Evolutionary conservation across 164 flowering plant species (phyloP), one percentile per base, ranked within the genome.

Genomic region (Saururus chinensis): DNA sequence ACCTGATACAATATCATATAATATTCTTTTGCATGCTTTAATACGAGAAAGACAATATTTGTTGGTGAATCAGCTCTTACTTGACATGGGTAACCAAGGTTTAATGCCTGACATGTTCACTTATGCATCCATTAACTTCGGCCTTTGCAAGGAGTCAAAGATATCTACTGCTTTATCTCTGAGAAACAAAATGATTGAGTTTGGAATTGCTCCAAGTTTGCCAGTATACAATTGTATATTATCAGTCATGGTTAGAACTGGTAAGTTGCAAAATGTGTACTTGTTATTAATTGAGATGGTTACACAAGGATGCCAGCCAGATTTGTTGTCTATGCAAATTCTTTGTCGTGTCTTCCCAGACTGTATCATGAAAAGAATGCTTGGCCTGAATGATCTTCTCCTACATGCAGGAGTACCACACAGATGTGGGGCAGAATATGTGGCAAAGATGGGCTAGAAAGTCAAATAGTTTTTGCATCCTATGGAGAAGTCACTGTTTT

Each of bases 21-120:
- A 79, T 65, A 81, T 80, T 72, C 79, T 82, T 48, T 60, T 80
- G 19, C 74, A 74, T 61, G 79, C 81, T 57, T 71, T 69, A 25
- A 57, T 68, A 56, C 51, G 42, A 57, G 71, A 67, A 60, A 60
- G 52, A 30, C 62, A 75, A 30, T 35, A 59, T 66, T 22, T 56
- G 26, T 25, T 76, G 68, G 63, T 70, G 57, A 35, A 56, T n/a
- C 59, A 76, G 61, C 64, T 82, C 59, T 62, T 68, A 35, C 66
- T 64, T 56, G 79, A 78, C 45, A 80, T 82, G 79, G 14, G 59
- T 58, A 56, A 57, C 52, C 71, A 55, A 57, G 62, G 64, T 54
- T 57, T 82, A 64, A 54, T 45, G 37, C 74, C 73, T 6, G 80
- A 79, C 66, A 53, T 26, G 57, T 61, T 68, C 40, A 82, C 86